phyloP scores from a whole-genome alignment of 225 moss, liverwort and hornwort species.

The Thuidium tamariscinum region DNA sequence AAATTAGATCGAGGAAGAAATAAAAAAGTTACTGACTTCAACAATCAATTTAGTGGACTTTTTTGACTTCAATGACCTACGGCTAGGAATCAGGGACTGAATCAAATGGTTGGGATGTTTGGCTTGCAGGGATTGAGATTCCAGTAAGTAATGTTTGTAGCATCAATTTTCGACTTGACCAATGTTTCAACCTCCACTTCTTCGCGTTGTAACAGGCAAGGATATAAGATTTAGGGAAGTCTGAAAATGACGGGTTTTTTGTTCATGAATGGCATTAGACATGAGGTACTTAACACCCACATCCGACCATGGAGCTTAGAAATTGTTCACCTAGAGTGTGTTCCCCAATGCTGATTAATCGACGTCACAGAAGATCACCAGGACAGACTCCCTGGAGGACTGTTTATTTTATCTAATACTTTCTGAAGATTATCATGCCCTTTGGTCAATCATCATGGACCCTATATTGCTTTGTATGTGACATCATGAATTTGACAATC shows the following conservation, averaged over 20 bases:
- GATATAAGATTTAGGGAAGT: neutral
- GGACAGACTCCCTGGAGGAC: neutral
- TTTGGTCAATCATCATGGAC: neutral
- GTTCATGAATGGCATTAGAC: neutral
- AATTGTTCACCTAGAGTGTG: neutral
- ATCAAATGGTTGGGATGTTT: neutral
- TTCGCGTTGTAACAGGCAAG: neutral
- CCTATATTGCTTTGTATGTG: neutral
- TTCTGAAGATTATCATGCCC: neutral
- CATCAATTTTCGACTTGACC: neutral
- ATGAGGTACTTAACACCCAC: neutral
- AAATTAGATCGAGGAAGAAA: neutral
- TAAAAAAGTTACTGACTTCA: neutral
- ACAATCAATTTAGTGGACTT: neutral
- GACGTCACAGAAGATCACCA: neutral
- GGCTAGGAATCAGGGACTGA: neutral
- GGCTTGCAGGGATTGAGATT: neutral
- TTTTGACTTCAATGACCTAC: neutral
- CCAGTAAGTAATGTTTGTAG: neutral
- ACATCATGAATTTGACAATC: neutral
- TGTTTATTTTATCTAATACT: neutral
- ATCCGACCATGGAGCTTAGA: conserved; percentile 5
- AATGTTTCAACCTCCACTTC: neutral
- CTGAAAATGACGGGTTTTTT: neutral
- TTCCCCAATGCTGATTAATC: neutral